Evolutionary conservation across 148 eudicot genomes (phyloP), one percentile per base, ranked within the genome.

Genomic region (Pouteria glomerata): DNA sequence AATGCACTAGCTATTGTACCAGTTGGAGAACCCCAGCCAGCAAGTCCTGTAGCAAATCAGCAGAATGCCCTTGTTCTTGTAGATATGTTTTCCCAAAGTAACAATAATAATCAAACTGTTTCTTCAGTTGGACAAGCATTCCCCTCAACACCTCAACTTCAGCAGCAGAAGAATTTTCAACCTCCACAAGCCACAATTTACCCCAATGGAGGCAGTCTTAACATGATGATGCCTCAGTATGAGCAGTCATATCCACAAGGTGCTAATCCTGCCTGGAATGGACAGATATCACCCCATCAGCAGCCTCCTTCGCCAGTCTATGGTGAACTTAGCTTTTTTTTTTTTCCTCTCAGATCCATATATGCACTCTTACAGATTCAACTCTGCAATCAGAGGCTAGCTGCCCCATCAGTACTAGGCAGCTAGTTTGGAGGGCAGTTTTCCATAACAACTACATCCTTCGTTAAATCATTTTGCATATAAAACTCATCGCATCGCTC

Each of bases 11-110:
- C 97, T 35, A 80, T 95, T 73, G 96, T 91, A 61, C 98, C 98
- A 6, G 85, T 84, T 52, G 85, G 93, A 73, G 90, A 79, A 74
- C 83, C 91, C n/a, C 89, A 80, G 77, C 76, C 96, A 35, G 39
- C 80, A 37, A 85, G 80, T 78, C 96, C 98, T 44, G 82, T 79
- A 35, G 74, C 87, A 50, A 82, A 88, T 57, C 82, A 85, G 66
- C 84, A 86, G 69, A 89, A 94, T 80, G 90, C 98, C 76, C 84
- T 94, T 64, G 98, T 96, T 74, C 89, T 94, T 73, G 82, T 89
- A 31, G 91, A 91, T 80, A 86, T 94, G 96, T 91, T 89, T 73
- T 73, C 93, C 45, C 76, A 72, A 23, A 76, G 60, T 76, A 84
- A 75, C 77, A 73, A 68, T 56, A 73, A 68, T 56, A 66, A 76